Base-by-base conservation (phyloP, 2,329 filamentous ascomycete species). In the Fusarium luffae region DNA sequence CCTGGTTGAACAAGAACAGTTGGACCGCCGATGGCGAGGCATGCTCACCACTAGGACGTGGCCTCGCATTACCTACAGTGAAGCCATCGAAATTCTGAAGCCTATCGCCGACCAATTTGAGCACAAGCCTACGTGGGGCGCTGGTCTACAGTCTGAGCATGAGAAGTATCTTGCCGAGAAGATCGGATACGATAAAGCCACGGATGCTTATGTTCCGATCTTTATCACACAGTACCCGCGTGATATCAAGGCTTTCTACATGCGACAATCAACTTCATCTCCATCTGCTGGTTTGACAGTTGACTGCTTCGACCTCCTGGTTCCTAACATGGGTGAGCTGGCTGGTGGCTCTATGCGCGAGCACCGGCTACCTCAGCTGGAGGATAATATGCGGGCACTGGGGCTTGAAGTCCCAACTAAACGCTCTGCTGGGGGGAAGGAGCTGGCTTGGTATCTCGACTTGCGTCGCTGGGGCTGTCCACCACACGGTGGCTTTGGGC, bases 171-270 rank as follows among this genome's bases (percentile, higher is more conserved):
- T 99, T 56, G 94, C 96, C 49, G 85, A 88, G 55, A 83, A 83
- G 27, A 76, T 95, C 46, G 90, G 90, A 27, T 83, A 81, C 49
- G 77, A 81, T 58, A 67, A 79, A 52, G 80, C 83, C n/a, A 81
- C 81, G 48, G 80, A 82, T 30, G 82, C 82, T 42, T 79, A 78
- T 70, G 82, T 86, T 49, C 96, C 96, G 10, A 85, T 98, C 46
- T 98, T 98, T 77, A 90, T 99, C 69, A 98, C 94, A 16, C 86
- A 98, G 78, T 99, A 98, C 77, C 96, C 96, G n/a, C 88, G 88
- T 70, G 84, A 85, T 49, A 89, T 96, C 78, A 99, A 99, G 81
- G 93, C 95, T 13, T 99, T 98, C 81, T 99, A 86, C 78, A 86
- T 86, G 85, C 82, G 79, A 43, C 80, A 81, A 55, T 81, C 78